phyloP scores from a whole-genome alignment of 495 filamentous ascomycete species.

The Aspergillus heteromorphus region DNA sequence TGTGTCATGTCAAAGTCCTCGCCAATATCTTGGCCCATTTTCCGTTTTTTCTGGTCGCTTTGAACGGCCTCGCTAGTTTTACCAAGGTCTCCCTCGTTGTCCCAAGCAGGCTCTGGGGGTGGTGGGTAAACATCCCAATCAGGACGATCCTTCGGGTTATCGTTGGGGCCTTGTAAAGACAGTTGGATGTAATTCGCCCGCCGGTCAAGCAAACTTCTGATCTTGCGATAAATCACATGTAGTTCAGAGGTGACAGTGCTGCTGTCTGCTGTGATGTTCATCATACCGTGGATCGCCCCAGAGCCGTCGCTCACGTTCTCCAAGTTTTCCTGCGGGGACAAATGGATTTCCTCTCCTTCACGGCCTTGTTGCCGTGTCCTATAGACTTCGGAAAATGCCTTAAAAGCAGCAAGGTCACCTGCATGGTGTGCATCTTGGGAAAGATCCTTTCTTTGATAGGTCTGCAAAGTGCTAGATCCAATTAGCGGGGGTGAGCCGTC shows the following conservation, averaged over 20 bases:
- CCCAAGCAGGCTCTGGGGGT: slow-evolving; percentile 86
- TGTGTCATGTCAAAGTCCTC: slow-evolving; percentile 85
- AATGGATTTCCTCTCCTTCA: background rate
- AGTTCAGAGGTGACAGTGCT: slow-evolving; percentile 75
- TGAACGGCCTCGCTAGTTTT: slow-evolving; percentile 7
- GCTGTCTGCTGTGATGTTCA: slow-evolving; percentile 12
- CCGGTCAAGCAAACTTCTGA: slow-evolving; percentile 76
- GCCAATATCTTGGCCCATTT: slow-evolving; percentile 86
- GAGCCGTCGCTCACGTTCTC: slow-evolving; percentile 6
- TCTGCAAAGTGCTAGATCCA: background rate
- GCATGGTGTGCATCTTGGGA: background rate
- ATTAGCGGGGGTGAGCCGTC: background rate
- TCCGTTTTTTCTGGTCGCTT: slow-evolving; percentile 53
- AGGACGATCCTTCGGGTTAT: slow-evolving; percentile 82
- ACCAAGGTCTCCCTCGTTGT: slow-evolving; percentile 54
- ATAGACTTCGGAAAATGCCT: background rate
- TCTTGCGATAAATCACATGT: slow-evolving; percentile 76
- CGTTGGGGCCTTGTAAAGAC: slow-evolving; percentile 71
- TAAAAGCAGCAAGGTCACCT: background rate
- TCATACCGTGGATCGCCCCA: slow-evolving; percentile 9
- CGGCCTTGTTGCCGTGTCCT: background rate
- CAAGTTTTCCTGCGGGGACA: background rate
- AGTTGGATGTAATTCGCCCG: slow-evolving; percentile 82
- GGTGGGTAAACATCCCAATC: slow-evolving; percentile 87
- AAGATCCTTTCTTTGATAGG: background rate